A percentile compares a stretch with the other conserved stretches of the same genome.
phyloP scores from a whole-genome alignment of 768 basidiomycete genomes.

The Daedaleopsis sinensis region DNA sequence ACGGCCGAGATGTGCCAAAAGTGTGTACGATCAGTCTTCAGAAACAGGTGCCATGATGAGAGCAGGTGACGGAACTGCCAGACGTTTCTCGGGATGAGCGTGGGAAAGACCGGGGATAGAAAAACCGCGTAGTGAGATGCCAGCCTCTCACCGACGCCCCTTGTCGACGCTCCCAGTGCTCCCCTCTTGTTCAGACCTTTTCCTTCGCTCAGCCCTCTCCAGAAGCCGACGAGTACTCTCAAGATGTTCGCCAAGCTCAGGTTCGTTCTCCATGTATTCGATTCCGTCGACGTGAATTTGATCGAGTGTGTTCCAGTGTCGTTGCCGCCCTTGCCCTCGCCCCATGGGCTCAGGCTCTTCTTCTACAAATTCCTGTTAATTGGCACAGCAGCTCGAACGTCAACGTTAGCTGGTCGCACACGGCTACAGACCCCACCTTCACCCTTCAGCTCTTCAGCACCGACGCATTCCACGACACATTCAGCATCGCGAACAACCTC shows the following conservation, averaged over 20 bases:
- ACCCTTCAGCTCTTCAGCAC: constrained; percentile 51
- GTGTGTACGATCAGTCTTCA: too few species aligned
- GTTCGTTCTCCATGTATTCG: constrained; percentile 33
- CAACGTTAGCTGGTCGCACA: constrained; percentile 51
- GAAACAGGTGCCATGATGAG: background rate
- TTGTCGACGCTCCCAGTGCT: background rate
- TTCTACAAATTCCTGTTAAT: constrained; percentile 33
- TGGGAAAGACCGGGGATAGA: constrained; percentile 3
- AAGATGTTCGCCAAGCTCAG: constrained; percentile 56
- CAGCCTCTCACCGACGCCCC: background rate
- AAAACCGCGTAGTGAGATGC: background rate
- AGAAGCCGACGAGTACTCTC: constrained; percentile 23
- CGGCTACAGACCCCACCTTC: constrained; percentile 44
- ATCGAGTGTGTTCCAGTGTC: constrained; percentile 31
- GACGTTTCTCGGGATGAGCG: constrained; percentile 16
- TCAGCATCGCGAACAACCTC: constrained; percentile 61
- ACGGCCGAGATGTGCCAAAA: too few species aligned
- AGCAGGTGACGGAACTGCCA: background rate
- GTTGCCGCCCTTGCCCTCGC: constrained; percentile 49
- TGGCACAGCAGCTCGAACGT: constrained; percentile 36
- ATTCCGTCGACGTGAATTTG: background rate
- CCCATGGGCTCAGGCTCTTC: constrained; percentile 46
- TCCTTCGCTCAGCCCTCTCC: constrained; percentile 19
- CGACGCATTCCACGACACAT: constrained; percentile 50
- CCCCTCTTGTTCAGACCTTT: constrained; percentile 15